Base-by-base conservation (phyloP, 768 basidiomycete genomes). In the Hebeloma cylindrosporum region DNA sequence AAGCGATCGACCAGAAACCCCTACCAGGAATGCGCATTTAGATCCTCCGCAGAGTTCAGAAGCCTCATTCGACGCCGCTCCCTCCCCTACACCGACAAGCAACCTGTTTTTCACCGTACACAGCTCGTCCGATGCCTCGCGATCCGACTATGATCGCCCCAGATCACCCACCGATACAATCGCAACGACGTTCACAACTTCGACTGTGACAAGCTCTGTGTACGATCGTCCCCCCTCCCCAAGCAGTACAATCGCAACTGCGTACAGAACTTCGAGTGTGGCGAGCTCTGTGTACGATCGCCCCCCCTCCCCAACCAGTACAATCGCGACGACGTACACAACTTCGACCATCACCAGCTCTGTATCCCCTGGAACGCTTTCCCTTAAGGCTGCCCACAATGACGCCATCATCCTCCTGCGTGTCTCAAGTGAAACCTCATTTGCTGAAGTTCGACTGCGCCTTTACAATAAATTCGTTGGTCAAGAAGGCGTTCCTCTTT, bases 321-420 rank as follows among this genome's bases (percentile, higher is more conserved):
- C 65, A 23, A 37, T 53, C 39, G 57, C 61, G 2, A 54, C 44
- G 38, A 26, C 53, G 2, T 37, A 53, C 50, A 49, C 64, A 11
- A 58, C 57, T 17, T 53, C 61, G 20, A 57, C 61, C 18, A 50
- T 52, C 3, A 59, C 63, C 22, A 54, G 61, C 7, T 59, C 65
- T 8, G 57, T 65, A 14, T 54, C 61, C 13, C 61, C 64, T n/a
- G 64, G 53, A 47, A 40, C 61, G 18, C 53, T 86, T 35, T 67
- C 74, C 2, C 73, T 88, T 68, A 89, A 89, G 65, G 87, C 79
- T 4, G 74, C 73, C 32, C 76, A 78, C 51, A 74, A 79, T 53
- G 74, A 80, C 46, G 66, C 72, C 27, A 80, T 83, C 50, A 70
- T 88, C 50, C 59, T 83, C 34, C 71, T 88, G 28, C 80, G 82